Conservation (phyloP, 2,329 filamentous ascomycete genomes). For the Helicocarpus griseus region DNA sequence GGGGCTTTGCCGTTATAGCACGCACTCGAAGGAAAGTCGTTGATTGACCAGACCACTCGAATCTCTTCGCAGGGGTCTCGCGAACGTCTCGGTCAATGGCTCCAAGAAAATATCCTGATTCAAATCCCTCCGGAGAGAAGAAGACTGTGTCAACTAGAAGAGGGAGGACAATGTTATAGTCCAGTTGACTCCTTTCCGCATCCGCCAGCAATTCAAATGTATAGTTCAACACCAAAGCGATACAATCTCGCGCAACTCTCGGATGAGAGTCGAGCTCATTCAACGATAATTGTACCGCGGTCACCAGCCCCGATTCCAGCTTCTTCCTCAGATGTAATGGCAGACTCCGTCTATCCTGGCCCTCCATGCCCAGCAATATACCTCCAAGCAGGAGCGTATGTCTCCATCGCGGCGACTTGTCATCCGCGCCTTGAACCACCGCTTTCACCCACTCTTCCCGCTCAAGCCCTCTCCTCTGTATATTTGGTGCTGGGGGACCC, state of each 20-base stretch:
- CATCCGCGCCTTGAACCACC: slow-evolving; percentile 50
- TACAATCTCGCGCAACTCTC: slow-evolving; percentile 41
- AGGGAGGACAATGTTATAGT: slow-evolving; percentile 63
- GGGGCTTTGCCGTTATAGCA: slow-evolving; percentile 45
- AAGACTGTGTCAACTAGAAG: slow-evolving; percentile 58
- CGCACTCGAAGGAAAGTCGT: slow-evolving; percentile 49
- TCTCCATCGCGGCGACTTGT: slow-evolving; percentile 62
- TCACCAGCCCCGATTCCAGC: slow-evolving; percentile 63
- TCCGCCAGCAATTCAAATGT: slow-evolving; percentile 63
- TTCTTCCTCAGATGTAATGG: slow-evolving; percentile 54
- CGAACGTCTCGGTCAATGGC: slow-evolving; percentile 59
- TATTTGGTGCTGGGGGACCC: slow-evolving; percentile 18
- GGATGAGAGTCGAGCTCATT: slow-evolving; percentile 43
- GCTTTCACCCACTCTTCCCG: slow-evolving; percentile 51
- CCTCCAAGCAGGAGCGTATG: slow-evolving; percentile 74
- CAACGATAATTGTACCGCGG: slow-evolving; percentile 66
- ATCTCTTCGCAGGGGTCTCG: slow-evolving; percentile 43
- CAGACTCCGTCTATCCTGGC: slow-evolving; percentile 53
- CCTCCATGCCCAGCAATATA: slow-evolving; percentile 65
- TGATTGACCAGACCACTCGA: slow-evolving; percentile 57
- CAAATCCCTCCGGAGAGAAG: slow-evolving; percentile 62
- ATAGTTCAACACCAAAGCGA: slow-evolving; percentile 66
- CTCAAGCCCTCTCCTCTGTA: slow-evolving; percentile 42
- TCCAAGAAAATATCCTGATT: slow-evolving; percentile 64
- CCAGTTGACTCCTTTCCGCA: slow-evolving; percentile 46